These are phyloP conservation scores for Penstemon davidsonii DNA, from an alignment of 257 asterid species.

Conservation along the genomic window DNA sequence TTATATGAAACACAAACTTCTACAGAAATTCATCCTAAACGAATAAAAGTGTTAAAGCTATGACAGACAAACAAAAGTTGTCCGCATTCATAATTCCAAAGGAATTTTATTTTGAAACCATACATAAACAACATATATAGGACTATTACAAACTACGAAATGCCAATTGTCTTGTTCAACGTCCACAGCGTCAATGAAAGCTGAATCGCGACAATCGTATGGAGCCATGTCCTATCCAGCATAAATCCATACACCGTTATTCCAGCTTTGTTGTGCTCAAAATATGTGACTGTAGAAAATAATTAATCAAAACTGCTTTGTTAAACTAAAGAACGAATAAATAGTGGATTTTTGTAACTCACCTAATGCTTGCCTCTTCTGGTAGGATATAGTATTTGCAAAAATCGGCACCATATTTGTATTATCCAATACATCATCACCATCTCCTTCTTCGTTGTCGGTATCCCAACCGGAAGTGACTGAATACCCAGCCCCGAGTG, in stretches of 20 bases:
- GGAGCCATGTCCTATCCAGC: slow-evolving; percentile 87
- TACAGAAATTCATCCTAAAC: no score
- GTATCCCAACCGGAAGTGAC: slow-evolving; percentile 43
- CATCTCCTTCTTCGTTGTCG: slow-evolving; percentile 86
- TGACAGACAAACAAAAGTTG: background rate
- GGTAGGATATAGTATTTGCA: slow-evolving; percentile 68
- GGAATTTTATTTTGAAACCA: background rate
- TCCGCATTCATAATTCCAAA: slow-evolving; percentile 1
- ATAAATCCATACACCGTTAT: slow-evolving; percentile 88
- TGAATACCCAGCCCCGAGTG: slow-evolving; percentile 31
- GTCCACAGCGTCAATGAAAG: slow-evolving; percentile 83
- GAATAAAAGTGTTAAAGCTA: no score
- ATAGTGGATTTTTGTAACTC: slow-evolving; percentile 8
- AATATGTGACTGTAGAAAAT: slow-evolving; percentile 70
- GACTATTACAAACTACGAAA: slow-evolving; percentile 39
- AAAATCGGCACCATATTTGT: slow-evolving; percentile 58
- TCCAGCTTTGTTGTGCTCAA: slow-evolving; percentile 90
- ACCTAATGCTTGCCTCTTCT: slow-evolving; percentile 94
- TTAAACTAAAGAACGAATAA: background rate
- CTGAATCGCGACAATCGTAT: slow-evolving; percentile 70
- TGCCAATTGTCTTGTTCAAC: slow-evolving; percentile 82
- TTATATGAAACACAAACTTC: no score
- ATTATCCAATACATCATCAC: slow-evolving; percentile 77
- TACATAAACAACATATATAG: background rate
- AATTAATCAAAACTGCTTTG: background rate